Base-by-base conservation (phyloP, 2,329 filamentous ascomycete genomes). In the Xylaria sp. region DNA sequence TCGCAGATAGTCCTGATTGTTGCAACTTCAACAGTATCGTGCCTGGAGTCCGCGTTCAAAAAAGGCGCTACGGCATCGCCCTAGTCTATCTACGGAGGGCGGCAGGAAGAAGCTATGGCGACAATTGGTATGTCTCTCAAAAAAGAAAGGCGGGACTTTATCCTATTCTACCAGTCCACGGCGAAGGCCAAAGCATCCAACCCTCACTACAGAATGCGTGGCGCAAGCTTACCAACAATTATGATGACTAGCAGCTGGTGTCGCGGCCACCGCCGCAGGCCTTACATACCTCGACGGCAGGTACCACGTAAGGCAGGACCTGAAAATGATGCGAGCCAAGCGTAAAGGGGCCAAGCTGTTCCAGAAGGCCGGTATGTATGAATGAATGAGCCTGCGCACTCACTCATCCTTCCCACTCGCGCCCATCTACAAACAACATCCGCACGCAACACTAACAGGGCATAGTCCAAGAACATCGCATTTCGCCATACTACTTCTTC, bases 271-370 rank as follows among this genome's bases (percentile, higher is more conserved):
- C 1, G 74, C 80, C 10, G 80, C 81, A 4, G 79, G 78, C 54
- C 74, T 82, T 32, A 85, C 87, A 50, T 92, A 93, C 73, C 81
- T 92, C 54, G 88, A 94, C 75, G 92, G 89, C 63, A 93, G 91
- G 81, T 90, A 87, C 74, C 88, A 92, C 76, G 77, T 94, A 59
- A 78, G 80, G 51, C 88, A 91, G 75, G 92, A 94, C 77, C 71
- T 91, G 18, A 73, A 76, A 0, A 74, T 75, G 7, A 78, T 92
- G n/a, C 76, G 81, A 13, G 79, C 80, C 12, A 68, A 81, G n/a
- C 82, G 80, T 44, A 80, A 78, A 39, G 80, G 81, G 10, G 79
- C 82, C 61, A 84, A 85, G 61, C 79, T 82, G 2, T 84, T 85
- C 63, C 78, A 79, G 4, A 82, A 83, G 78, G 85, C 85, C 46